phyloP scores from a whole-genome alignment of 139 green algal genomes.

The Spirogloea muscicola region DNA sequence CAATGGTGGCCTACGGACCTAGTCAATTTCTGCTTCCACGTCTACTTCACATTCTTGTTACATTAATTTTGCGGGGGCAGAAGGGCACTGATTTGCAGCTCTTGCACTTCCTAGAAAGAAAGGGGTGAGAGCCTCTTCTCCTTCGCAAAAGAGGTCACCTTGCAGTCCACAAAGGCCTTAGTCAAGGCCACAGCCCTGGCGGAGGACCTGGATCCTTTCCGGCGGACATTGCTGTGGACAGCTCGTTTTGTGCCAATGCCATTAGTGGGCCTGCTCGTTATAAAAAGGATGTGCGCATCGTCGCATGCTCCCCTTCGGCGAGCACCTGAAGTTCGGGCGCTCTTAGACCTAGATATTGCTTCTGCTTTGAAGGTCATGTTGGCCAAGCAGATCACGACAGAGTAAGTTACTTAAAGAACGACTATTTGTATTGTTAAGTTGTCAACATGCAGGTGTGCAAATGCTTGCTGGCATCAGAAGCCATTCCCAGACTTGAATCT shows the following conservation, averaged over 20 bases:
- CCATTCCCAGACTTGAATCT: no score
- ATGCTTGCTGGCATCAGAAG: no score
- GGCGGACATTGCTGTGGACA: conserved; percentile 10
- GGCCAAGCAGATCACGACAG: conserved; percentile 31
- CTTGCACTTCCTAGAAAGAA: conserved; percentile 44
- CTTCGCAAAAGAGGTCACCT: conserved; percentile 28
- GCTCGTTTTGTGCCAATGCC: conserved; percentile 47
- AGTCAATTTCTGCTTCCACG: no score
- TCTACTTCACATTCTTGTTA: no score
- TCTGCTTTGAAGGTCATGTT: conserved; percentile 44
- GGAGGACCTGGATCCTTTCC: conserved; percentile 8
- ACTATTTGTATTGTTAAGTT: no score
- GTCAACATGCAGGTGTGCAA: no score
- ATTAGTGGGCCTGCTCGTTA: conserved; percentile 44
- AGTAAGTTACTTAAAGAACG: no score
- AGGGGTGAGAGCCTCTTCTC: conserved; percentile 39
- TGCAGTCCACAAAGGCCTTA: conserved; percentile 38
- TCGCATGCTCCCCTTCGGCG: conserved; percentile 8
- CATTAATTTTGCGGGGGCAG: no score
- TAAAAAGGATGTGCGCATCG: conserved; percentile 36
- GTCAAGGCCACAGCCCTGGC: conserved; percentile 12
- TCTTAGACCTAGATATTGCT: conserved; percentile 39
- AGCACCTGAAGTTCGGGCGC: conserved; percentile 21
- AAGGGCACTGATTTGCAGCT: no score
- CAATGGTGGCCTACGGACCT: no score